Conservation (phyloP, 2,329 filamentous ascomycete species). For the Arachnomyces sp. region DNA sequence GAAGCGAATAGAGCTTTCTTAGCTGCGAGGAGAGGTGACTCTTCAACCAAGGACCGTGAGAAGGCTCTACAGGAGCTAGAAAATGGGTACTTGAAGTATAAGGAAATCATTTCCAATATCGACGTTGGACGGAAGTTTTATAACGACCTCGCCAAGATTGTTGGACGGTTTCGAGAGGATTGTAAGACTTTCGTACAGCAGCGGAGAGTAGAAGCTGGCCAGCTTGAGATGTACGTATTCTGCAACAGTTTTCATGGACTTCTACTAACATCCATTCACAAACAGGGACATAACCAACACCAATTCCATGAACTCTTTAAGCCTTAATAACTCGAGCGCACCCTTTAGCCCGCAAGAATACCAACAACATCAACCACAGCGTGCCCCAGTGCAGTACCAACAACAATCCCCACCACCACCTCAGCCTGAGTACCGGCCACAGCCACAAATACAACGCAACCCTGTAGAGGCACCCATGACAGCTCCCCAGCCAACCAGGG, state of each 20-base stretch:
- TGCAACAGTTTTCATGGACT: neutral
- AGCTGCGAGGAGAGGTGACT: constrained; percentile 59
- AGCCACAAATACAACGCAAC: constrained; percentile 1
- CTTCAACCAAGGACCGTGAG: constrained; percentile 65
- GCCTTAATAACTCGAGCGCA: constrained; percentile 37
- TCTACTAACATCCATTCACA: constrained; percentile 2
- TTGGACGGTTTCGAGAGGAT: constrained; percentile 75
- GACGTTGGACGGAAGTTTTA: constrained; percentile 93
- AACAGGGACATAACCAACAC: constrained; percentile 47
- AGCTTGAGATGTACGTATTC: constrained; percentile 61
- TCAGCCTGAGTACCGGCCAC: constrained; percentile 29
- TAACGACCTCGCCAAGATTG: constrained; percentile 85
- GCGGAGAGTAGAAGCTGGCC: constrained; percentile 69
- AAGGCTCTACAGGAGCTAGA: constrained; percentile 79
- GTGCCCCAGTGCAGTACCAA: constrained; percentile 18
- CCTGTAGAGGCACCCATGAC: constrained; percentile 28
- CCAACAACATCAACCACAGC: constrained; percentile 30
- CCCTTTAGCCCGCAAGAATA: constrained; percentile 30
- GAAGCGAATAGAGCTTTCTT: constrained; percentile 73
- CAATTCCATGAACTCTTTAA: constrained; percentile 49
- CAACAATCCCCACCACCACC: constrained; percentile 34
- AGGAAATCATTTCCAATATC: constrained; percentile 85
- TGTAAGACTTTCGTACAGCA: constrained; percentile 70
- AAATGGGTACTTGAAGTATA: constrained; percentile 90
- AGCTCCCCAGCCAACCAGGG: constrained; percentile 40